phyloP scores from a whole-genome alignment of 192 early-diverging fungal genomes.

The Entrophospora sp. region DNA sequence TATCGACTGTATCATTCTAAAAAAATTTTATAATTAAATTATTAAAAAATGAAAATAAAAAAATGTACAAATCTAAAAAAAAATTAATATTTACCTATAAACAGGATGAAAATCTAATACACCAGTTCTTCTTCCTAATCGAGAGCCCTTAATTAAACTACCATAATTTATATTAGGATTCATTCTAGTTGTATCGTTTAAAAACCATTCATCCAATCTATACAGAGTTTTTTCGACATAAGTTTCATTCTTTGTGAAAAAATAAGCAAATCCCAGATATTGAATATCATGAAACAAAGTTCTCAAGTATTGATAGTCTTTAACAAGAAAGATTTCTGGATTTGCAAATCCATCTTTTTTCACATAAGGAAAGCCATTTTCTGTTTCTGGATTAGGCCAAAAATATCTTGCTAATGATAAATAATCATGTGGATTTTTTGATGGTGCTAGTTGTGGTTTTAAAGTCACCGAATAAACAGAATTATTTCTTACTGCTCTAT shows the following conservation, averaged over 20 bases:
- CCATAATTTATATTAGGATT: constrained; percentile 53
- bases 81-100: constrained; percentile 20
- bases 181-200: constrained; percentile 48
- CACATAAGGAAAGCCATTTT: constrained; percentile 40
- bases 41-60: background rate
- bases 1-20: constrained; percentile 32
- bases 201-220: constrained; percentile 44
- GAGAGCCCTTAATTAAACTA: constrained; percentile 35
- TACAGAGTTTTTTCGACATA: constrained; percentile 34
- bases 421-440: constrained; percentile 45
- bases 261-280: constrained; percentile 43
- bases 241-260: constrained; percentile 36
- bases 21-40: background rate
- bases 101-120: constrained; percentile 41
- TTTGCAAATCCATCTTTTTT: constrained; percentile 41
- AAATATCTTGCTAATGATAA: constrained; percentile 49
- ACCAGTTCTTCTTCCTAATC: constrained; percentile 29
- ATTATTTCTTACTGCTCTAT: constrained; percentile 22
- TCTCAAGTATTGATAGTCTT: constrained; percentile 32
- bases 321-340: constrained; percentile 39
- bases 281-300: constrained; percentile 36
- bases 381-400: constrained; percentile 37
- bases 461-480: constrained; percentile 44
- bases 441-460: constrained; percentile 39
- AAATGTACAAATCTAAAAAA: constrained; percentile 1